Evolutionary conservation across 768 basidiomycete genomes (phyloP).

Genomic region (Omphalotus guepiniiformis): DNA sequence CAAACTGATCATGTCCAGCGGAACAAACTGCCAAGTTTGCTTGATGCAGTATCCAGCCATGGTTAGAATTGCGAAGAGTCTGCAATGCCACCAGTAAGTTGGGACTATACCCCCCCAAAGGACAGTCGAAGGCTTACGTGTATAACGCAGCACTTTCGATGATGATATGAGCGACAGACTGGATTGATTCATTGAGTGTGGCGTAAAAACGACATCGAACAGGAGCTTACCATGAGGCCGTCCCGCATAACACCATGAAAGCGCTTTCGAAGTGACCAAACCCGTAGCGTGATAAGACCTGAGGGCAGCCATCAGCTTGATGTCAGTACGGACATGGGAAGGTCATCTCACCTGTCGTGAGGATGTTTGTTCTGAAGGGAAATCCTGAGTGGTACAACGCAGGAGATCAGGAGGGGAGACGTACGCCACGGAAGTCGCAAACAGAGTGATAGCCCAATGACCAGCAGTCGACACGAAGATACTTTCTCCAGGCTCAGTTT

Average conservation of each 20-base stretch:
- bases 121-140: not conserved
- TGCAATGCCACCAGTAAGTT: not conserved
- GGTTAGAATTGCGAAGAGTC: not conserved
- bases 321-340: too few relatives aligned
- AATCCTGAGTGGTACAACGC: not conserved
- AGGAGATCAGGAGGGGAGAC: not conserved
- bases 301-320: too few relatives aligned
- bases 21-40: not conserved
- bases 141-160: slow-evolving; percentile 4
- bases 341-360: not conserved
- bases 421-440: slow-evolving; percentile 3
- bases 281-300: too few relatives aligned
- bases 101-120: not conserved
- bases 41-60: slow-evolving; percentile 2
- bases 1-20: slow-evolving; percentile 2
- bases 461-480: slow-evolving; percentile 5
- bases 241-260: too few relatives aligned
- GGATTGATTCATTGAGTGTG: too few relatives aligned
- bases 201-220: too few relatives aligned
- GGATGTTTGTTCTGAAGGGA: not conserved
- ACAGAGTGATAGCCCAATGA: slow-evolving; percentile 1
- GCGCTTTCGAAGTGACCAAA: too few relatives aligned
- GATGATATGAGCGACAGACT: slow-evolving; percentile 2
- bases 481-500: not conserved
- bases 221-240: too few relatives aligned